Conservation (phyloP, 2,329 filamentous ascomycete genomes). For the Aspergillus sp. region DNA sequence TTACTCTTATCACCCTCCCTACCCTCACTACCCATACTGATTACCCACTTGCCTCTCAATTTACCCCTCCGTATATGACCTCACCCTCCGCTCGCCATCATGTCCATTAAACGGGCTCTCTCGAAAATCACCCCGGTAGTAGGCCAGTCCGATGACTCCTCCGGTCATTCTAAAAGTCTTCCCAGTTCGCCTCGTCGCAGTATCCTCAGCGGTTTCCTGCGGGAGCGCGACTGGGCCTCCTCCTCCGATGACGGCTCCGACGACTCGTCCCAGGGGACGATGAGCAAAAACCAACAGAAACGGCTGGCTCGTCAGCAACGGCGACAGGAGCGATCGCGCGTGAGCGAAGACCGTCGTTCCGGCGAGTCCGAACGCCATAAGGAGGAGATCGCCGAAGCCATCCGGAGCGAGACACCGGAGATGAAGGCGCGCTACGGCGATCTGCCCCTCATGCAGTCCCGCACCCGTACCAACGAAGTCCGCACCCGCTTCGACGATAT, state of each 20-base stretch:
- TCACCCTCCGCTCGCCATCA: constrained; percentile 29
- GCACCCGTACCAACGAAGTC: constrained; percentile 48
- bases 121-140: constrained; percentile 36
- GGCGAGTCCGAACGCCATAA: constrained; percentile 40
- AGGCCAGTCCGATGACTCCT: constrained; percentile 1
- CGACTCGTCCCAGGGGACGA: constrained; percentile 32
- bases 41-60: neutral
- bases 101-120: constrained; percentile 49
- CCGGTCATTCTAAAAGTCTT: constrained; percentile 13
- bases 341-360: constrained; percentile 45
- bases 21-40: neutral
- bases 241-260: constrained; percentile 45
- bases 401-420: constrained; percentile 56
- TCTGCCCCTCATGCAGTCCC: constrained; percentile 59
- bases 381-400: constrained; percentile 47
- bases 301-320: constrained; percentile 42
- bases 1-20: neutral
- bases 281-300: constrained; percentile 49
- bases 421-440: constrained; percentile 60
- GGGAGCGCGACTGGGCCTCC: constrained; percentile 41
- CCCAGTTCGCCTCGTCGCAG: constrained; percentile 38
- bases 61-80: neutral
- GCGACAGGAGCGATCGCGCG: constrained; percentile 38
- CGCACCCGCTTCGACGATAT: constrained; percentile 54
- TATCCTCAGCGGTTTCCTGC: constrained; percentile 42